Evolutionary conservation across 192 early-diverging fungal genomes (phyloP), one percentile per base, ranked within the genome.

Genomic region (Kappamyces sp.): DNA sequence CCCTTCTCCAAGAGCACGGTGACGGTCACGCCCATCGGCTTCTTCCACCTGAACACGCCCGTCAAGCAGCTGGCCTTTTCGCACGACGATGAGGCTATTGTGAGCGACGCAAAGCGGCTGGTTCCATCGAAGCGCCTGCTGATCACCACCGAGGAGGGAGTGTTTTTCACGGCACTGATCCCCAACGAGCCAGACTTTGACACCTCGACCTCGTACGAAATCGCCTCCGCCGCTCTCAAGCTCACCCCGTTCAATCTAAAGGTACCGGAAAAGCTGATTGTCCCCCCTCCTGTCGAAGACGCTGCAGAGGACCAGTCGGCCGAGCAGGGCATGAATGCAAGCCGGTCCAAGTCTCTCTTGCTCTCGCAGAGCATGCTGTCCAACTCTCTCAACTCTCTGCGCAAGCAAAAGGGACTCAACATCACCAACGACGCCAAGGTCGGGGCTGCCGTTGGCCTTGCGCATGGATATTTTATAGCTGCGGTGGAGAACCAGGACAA

Each of bases 401-500:
- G 74, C 40, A 77, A 73, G 52, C 60, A 64, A n/a, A 55, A 66
- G 31, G 78, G 78, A 2, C 62, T 80, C 33, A 55, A 65, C 2
- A 67, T 80, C 37, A 52, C 59, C 1, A 51, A 42, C 12, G 59
- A 60, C 9, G 77, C 70, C 4, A 61, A 70, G 6, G 53, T 74
- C 41, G 69, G 62, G 7, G 40, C 46, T 35, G 66, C 62, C 31
- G 7, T 74, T 31, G 81, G 78, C 55, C 64, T 84, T 4, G 72
- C 65, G 36, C 71, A 68, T 40, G 80, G 80, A 50, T 81, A 78
- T 54, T 79, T 83, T 60, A 37, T 84, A 0, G 23, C 68, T 13
- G 68, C 77, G n/a, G 9, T 84, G 13, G 47, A 66, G 37, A 83
- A 79, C 58, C 67, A 69, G 43, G 66, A 68, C 43, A 68, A 72